Conservation (phyloP, 164 flowering plant species). For the Magnolia changhungtana region DNA sequence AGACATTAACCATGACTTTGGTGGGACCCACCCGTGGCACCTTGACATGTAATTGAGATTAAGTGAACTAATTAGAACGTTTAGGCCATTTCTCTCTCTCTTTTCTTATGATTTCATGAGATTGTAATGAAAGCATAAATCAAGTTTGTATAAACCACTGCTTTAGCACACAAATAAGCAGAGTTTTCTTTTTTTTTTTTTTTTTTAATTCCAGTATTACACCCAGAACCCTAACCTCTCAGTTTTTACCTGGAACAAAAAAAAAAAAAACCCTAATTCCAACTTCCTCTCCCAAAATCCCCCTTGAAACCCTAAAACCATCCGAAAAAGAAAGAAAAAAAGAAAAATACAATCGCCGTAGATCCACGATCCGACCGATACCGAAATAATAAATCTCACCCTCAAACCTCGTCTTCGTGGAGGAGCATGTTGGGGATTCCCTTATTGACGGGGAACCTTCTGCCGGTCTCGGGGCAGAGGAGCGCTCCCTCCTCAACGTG, state of each 20-base stretch:
- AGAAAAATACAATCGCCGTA: no score
- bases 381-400: not conserved
- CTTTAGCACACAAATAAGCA: not conserved
- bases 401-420: slow-evolving; percentile 82
- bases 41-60: no score
- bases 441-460: slow-evolving; percentile 69
- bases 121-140: not conserved
- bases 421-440: slow-evolving; percentile 97
- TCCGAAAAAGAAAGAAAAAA: not conserved
- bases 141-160: not conserved
- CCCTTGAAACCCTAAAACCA: not conserved
- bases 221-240: not conserved
- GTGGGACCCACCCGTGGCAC: no score
- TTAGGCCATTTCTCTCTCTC: not conserved
- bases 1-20: no score
- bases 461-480: slow-evolving; percentile 81
- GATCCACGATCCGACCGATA: not conserved
- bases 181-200: not conserved
- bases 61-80: no score
- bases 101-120: not conserved
- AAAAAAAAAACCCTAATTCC: not conserved
- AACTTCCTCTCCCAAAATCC: not conserved
- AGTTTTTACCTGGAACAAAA: not conserved
- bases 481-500: slow-evolving; percentile 82
- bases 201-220: not conserved